Evolutionary conservation across 2,329 filamentous ascomycete species (phyloP).

Genomic region (Phaeosphaeria sp.): DNA sequence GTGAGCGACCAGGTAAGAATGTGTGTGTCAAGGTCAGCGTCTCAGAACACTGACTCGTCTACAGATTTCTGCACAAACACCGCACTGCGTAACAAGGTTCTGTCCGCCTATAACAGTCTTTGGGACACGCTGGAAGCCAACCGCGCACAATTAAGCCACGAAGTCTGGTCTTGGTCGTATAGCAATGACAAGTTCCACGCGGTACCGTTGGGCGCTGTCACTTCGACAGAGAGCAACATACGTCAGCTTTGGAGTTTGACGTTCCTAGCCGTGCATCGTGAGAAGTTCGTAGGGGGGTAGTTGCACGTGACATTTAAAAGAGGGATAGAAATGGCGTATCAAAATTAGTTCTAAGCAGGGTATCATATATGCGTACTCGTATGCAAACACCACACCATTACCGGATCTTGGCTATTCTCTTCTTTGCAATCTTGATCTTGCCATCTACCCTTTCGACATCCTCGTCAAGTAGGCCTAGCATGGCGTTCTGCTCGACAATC

Average conservation of each 20-base stretch:
- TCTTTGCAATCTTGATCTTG: conserved; percentile 78
- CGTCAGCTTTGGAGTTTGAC: conserved; percentile 65
- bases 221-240: conserved; percentile 60
- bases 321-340: background rate
- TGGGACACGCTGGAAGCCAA: conserved; percentile 69
- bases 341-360: background rate
- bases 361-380: background rate
- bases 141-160: conserved; percentile 57
- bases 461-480: conserved; percentile 70
- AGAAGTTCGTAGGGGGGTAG: conserved; percentile 26
- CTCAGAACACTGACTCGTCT: background rate
- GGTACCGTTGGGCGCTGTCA: conserved; percentile 59
- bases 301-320: background rate
- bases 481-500: conserved; percentile 73
- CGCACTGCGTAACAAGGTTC: conserved; percentile 53
- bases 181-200: conserved; percentile 55
- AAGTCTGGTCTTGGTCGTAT: conserved; percentile 70
- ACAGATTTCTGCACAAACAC: conserved; percentile 59
- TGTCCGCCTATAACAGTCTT: conserved; percentile 62
- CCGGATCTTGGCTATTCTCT: conserved; percentile 69
- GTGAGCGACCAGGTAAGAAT: conserved; percentile 16
- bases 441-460: conserved; percentile 70
- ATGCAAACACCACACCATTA: conserved; percentile 10
- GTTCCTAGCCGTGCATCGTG: conserved; percentile 61
- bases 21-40: no score